These are phyloP conservation scores for Ustilago hordei DNA, from an alignment of 1,284 basidiomycete genomes.

Conservation along the genomic window DNA sequence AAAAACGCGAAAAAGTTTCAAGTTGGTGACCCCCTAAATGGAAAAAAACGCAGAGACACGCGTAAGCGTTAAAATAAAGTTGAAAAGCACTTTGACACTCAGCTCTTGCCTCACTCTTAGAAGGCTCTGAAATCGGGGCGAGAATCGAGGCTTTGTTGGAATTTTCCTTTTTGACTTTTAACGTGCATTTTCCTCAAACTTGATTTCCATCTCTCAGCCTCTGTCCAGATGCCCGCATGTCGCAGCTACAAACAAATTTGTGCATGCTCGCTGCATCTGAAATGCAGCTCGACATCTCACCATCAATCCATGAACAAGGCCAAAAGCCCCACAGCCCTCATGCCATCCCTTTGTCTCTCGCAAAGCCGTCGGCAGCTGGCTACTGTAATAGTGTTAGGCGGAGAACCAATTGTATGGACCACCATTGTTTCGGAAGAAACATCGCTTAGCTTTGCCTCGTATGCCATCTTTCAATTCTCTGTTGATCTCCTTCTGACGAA, in stretches of 20 bases:
- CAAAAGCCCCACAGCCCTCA: no score
- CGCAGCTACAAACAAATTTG: background rate
- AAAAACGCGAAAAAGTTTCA: no score
- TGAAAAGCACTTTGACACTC: background rate
- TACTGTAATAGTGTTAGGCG: background rate
- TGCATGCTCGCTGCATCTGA: no score
- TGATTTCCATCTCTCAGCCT: background rate
- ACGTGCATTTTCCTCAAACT: background rate
- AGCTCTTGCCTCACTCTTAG: background rate
- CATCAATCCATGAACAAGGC: background rate
- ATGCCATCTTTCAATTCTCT: background rate
- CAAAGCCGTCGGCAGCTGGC: no score
- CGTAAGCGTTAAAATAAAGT: conserved; percentile 2
- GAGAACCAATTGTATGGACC: background rate
- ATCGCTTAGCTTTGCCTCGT: background rate
- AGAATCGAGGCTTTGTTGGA: background rate
- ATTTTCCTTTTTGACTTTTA: background rate
- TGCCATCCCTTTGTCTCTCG: no score
- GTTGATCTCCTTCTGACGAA: background rate
- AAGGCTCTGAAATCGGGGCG: background rate
- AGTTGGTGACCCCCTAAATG: no score
- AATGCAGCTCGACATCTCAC: background rate
- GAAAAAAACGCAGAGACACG: background rate
- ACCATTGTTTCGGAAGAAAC: background rate
- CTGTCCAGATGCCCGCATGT: conserved; percentile 12